Base-by-base conservation (phyloP, 2,329 filamentous ascomycete species). In the Alternaria ventricosa region DNA sequence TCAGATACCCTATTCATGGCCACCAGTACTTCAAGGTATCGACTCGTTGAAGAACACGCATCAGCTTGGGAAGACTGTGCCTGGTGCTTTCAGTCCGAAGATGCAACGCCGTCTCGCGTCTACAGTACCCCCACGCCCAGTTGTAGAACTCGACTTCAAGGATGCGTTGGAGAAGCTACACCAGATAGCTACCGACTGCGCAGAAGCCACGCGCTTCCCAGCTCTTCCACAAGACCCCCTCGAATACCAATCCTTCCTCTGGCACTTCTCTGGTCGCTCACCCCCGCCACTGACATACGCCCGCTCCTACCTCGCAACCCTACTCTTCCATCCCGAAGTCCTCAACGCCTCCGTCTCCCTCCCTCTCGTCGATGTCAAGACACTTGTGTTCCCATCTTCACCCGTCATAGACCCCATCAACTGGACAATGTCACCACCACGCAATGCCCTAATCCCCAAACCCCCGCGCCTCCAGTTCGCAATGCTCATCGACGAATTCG, bases 101-200 rank as follows among this genome's bases (percentile, higher is more conserved):
- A 86, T 98, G 41, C 96, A 99, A 76, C 88, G 94, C n/a, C 91
- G 91, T 66, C 85, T 99, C 30, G 94, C 96, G 1, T 97, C 94
- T 70, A 97, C 94, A 0, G 94, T 97, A 72, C 96, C 96, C 5
- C 96, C 96, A 8, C 88, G 95, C 9, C 94, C 95, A 0, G 95
- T 97, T 71, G 92, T 97, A 11, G 86, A 93, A 57, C 83, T 94
- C 3, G 88, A 87, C 25, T 91, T 92, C 70, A 87, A 90, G 13
- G 89, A 93, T 71, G 92, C 94, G 0, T 87, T 91, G 66, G 82
- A 82, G 20, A 90, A 92, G 70, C 85, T 97, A 66, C 86, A 86
- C 60, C 87, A 89, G 47, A 81, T 97, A 27, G 92, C 91, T 65
- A 83, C 87, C 60, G 93, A 97, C 78, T 90, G 90, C 2, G 82